Base-by-base conservation (phyloP, 805 yeast species). In the Saccharomycopsis sp. region DNA sequence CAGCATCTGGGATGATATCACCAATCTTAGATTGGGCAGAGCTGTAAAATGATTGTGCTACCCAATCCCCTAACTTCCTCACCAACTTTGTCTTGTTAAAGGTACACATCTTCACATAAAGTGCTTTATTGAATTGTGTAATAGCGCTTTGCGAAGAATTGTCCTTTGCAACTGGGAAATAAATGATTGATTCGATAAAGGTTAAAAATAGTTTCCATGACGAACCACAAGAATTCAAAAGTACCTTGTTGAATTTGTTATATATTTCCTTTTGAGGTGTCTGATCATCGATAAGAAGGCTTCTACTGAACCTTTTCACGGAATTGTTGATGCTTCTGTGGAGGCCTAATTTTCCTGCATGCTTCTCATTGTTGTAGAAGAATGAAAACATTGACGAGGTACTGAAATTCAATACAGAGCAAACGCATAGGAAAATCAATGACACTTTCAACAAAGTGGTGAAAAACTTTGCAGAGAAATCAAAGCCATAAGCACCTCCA, bases 401-500 rank as follows among this genome's bases (percentile, higher is more conserved):
- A 25, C 58, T 32, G 17, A 60, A 46, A 40, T 57, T 51, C 7
- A 56, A 20, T 3, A 56, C n/a, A 21, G 29, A 35, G 22, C 39
- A 19, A 29, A 21, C 30, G 12, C 59, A 58, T 6, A 52, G 53
- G 22, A 57, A 29, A 13, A 61, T 40, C 5, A 61, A 48, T 6
- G 39, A 25, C 18, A 58, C 30, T 43, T 57, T 59, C 10, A 58
- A 38, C 9, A 62, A 32, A 4, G 56, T 46, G 13, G 55, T 30
- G 5, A 61, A 36, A 2, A 62, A 54, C 29, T 58, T 46, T 20
- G 46, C 48, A n/a, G 58, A 31, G 29, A 53, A 42, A 36, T 49
- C 48, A 22, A 38, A 5, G 4, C 59, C 59, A 12, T 60, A 50
- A 18, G 52, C 48, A 4, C 58, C 58, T 8, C 60, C 51, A 21